A percentile compares a stretch with the other conserved stretches of the same genome.
These are phyloP conservation scores for Kitagawia praeruptora DNA, from an alignment of 129 eudicot genomes.

Conservation along the genomic window DNA sequence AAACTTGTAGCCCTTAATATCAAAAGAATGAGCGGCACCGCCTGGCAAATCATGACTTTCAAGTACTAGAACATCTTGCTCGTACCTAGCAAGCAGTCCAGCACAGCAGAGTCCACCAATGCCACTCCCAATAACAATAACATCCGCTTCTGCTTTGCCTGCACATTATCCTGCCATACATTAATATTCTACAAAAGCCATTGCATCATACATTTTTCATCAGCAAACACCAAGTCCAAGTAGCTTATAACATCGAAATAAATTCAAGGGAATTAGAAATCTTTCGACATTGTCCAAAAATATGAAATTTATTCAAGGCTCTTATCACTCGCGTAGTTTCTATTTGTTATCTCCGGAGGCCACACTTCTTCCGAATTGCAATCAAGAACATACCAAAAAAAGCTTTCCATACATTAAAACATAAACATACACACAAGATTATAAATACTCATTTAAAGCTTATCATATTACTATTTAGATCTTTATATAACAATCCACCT, in stretches of 20 bases:
- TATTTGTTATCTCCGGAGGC: too few species aligned
- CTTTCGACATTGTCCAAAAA: neutral
- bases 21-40: constrained; percentile 94
- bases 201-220: neutral
- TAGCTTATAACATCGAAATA: neutral
- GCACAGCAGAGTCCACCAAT: constrained; percentile 95
- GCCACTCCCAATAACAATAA: constrained; percentile 90
- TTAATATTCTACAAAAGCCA: neutral
- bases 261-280: too few species aligned
- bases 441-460: too few species aligned
- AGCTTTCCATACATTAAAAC: neutral
- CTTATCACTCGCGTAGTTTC: too few species aligned
- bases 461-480: too few species aligned
- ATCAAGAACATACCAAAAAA: neutral
- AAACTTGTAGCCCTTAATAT: constrained; percentile 75
- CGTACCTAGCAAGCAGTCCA: constrained; percentile 81
- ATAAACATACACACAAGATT: neutral
- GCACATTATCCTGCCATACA: constrained; percentile 35
- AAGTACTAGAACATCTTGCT: constrained; percentile 72
- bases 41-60: constrained; percentile 98
- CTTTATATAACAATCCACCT: too few species aligned
- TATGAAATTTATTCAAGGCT: too few species aligned
- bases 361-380: neutral
- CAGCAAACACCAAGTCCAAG: neutral
- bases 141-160: constrained; percentile 90